These are phyloP conservation scores for Boletales sp. DNA, from an alignment of 768 basidiomycete species.

Conservation along the genomic window DNA sequence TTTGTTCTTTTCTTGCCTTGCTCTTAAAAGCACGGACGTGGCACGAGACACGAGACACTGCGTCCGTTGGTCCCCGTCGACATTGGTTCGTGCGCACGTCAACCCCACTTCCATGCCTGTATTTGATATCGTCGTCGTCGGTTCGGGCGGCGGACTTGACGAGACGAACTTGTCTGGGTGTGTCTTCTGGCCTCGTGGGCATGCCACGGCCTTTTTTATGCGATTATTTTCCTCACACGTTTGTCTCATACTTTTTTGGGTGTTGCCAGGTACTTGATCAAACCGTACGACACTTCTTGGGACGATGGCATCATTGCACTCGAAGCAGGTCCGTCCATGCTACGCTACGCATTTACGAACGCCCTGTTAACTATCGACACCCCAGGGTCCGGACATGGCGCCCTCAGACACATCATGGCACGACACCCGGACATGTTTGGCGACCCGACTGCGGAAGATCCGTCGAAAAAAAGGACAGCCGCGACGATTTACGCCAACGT, in stretches of 20 bases:
- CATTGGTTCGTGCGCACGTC: too few relatives aligned
- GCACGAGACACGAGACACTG: too few relatives aligned
- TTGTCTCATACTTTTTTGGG: not conserved
- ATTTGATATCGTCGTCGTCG: slow-evolving; percentile 78
- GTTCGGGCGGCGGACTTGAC: slow-evolving; percentile 83
- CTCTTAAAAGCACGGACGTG: too few relatives aligned
- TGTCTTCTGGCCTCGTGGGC: slow-evolving; percentile 22
- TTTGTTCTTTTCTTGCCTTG: too few relatives aligned
- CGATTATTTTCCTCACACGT: slow-evolving; percentile 8
- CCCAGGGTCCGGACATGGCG: slow-evolving; percentile 83
- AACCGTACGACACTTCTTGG: slow-evolving; percentile 65
- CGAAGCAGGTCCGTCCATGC: slow-evolving; percentile 67
- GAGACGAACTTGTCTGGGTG: slow-evolving; percentile 89
- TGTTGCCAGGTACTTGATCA: slow-evolving; percentile 75
- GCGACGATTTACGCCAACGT: slow-evolving; percentile 30
- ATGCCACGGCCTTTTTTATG: not conserved
- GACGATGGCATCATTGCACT: slow-evolving; percentile 77
- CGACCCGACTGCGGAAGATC: slow-evolving; percentile 9
- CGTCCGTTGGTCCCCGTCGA: too few relatives aligned
- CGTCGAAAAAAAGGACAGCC: slow-evolving; percentile 17
- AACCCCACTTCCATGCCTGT: slow-evolving; percentile 32
- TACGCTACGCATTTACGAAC: not conserved
- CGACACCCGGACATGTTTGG: slow-evolving; percentile 55
- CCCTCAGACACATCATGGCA: slow-evolving; percentile 59
- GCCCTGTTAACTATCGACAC: not conserved